These are phyloP conservation scores for Fusarium sp. DNA, from an alignment of 2,329 filamentous ascomycete species.

Conservation along the genomic window DNA sequence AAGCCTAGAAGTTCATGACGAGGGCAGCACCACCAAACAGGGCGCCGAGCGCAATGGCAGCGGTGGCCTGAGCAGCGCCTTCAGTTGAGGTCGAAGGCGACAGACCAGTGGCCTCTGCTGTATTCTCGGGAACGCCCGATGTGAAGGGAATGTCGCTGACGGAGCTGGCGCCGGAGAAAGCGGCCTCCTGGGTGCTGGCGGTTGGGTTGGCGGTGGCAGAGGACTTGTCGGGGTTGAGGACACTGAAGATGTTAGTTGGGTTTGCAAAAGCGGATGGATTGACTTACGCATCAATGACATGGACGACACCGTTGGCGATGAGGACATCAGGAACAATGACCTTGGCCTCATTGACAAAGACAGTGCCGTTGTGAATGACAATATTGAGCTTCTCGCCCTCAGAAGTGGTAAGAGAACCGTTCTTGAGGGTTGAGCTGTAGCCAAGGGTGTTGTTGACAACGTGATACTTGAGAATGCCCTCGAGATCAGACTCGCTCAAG, in stretches of 20 bases:
- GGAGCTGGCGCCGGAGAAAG: conserved; percentile 64
- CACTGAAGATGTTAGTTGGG: conserved; percentile 55
- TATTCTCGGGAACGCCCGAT: conserved; percentile 54
- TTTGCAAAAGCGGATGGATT: neutral
- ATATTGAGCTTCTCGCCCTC: conserved; percentile 56
- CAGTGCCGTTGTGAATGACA: conserved; percentile 54
- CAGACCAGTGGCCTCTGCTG: conserved; percentile 31
- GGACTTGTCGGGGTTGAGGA: conserved; percentile 56
- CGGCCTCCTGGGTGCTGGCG: conserved; percentile 57
- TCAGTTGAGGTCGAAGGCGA: conserved; percentile 29
- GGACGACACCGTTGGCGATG: conserved; percentile 66
- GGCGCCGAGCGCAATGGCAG: conserved; percentile 42
- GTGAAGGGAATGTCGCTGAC: conserved; percentile 66
- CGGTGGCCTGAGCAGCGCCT: conserved; percentile 39
- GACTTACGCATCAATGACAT: conserved; percentile 67
- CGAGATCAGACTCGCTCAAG: conserved; percentile 59
- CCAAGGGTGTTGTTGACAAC: conserved; percentile 64
- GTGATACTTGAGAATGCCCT: conserved; percentile 69
- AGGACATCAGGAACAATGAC: conserved; percentile 63
- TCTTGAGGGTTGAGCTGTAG: conserved; percentile 48
- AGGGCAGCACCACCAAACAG: conserved; percentile 42
- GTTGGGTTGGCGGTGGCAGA: conserved; percentile 51
- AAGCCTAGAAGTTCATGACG: conserved; percentile 31
- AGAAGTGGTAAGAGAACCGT: conserved; percentile 29
- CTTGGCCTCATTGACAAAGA: conserved; percentile 54